Percentiles rank a stretch among this genome's conserved stretches.
Evolutionary conservation across 495 filamentous ascomycete genomes (phyloP).

Genomic region (Xylaria grammica): DNA sequence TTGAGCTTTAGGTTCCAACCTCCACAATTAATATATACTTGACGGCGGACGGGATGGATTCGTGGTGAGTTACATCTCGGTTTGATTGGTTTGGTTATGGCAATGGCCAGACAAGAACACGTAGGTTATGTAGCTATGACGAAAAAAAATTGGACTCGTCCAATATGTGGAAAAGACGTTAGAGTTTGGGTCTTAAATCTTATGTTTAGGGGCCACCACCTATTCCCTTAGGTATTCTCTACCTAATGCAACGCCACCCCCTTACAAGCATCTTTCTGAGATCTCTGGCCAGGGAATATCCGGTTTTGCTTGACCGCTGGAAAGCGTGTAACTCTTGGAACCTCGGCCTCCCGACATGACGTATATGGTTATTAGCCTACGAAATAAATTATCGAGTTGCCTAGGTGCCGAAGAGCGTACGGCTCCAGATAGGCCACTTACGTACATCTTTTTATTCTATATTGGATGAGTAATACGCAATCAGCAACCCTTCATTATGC

Average conservation of each 20-base stretch:
- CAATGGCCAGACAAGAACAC: background rate
- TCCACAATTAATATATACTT: background rate
- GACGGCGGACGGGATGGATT: background rate
- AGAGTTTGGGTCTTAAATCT: background rate
- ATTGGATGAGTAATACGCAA: no score
- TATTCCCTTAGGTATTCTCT: no score
- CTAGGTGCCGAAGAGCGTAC: no score
- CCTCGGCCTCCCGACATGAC: no score
- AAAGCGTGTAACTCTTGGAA: no score
- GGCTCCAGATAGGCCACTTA: no score
- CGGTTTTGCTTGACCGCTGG: no score
- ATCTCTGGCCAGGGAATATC: background rate
- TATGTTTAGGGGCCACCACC: background rate
- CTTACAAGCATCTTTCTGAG: background rate
- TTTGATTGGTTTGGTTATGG: conserved; percentile 8
- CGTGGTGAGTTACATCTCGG: background rate
- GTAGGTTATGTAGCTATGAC: background rate
- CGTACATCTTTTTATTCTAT: no score
- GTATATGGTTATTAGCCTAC: no score
- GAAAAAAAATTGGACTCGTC: background rate
- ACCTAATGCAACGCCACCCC: no score
- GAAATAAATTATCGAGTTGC: no score
- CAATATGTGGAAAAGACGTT: background rate
- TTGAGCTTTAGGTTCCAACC: background rate
- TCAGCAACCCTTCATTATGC: no score